phyloP scores from a whole-genome alignment of 176 grass and related monocot genomes.

The Stipa capillata region DNA sequence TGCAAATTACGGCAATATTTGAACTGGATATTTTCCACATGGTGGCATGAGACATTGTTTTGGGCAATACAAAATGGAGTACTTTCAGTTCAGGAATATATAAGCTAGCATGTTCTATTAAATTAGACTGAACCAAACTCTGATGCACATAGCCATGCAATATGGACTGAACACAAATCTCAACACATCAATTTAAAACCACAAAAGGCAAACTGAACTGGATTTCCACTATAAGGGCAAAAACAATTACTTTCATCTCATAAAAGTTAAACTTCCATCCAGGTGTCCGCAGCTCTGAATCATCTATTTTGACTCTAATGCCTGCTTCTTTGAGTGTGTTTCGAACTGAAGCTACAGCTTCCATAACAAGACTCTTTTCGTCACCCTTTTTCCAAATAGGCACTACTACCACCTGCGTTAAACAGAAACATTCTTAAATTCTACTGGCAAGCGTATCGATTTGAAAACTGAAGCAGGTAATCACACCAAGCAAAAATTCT shows the following conservation, averaged over 20 bases:
- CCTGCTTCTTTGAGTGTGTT: slow-evolving; percentile 64
- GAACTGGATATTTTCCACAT: not conserved
- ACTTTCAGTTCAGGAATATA: not conserved
- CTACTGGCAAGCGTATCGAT: not conserved
- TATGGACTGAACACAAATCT: too few species aligned
- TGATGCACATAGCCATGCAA: not conserved
- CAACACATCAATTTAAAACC: not conserved
- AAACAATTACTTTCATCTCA: slow-evolving; percentile 89
- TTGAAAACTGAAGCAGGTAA: slow-evolving; percentile 2
- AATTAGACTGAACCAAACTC: not conserved
- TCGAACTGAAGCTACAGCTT: slow-evolving; percentile 65
- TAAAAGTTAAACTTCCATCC: slow-evolving; percentile 99
- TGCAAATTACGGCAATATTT: not conserved
- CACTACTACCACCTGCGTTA: slow-evolving; percentile 75
- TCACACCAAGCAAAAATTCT: not conserved
- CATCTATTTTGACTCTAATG: slow-evolving; percentile 93
- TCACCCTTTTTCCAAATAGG: slow-evolving; percentile 94
- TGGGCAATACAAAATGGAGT: not conserved
- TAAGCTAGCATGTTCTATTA: not conserved
- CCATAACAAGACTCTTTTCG: slow-evolving; percentile 63
- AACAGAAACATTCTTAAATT: slow-evolving; percentile 5
- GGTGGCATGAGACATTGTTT: not conserved
- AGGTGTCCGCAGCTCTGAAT: slow-evolving; percentile 66
- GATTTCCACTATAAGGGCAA: not conserved
- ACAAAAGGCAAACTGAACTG: not conserved